Base-by-base conservation (phyloP, 1,284 basidiomycete species). In the Heliocybe sulcata region DNA sequence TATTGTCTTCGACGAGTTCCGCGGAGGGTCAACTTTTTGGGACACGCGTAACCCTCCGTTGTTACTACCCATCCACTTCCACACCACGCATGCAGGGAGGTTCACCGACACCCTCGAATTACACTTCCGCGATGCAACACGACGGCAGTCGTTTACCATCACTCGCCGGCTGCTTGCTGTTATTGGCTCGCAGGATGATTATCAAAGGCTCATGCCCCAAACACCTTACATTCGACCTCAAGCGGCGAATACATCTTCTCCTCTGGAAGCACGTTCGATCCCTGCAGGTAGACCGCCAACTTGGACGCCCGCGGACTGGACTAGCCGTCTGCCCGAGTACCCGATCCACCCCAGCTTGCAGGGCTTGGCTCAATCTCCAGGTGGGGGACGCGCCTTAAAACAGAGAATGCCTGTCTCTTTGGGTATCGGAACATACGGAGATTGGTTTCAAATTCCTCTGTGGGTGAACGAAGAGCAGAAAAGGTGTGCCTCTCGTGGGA, bases 381-480 rank as follows among this genome's bases (percentile, higher is more conserved):
- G 33, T 35, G 16, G 16, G n/a, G n/a, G n/a, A n/a, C n/a, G n/a
- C n/a, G n/a, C n/a, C n/a, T n/a, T 35, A 9, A 35, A 35, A 16
- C 33, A 35, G 16, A 9, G 33, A 35, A 35, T 35, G 33, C 33
- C 33, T 9, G 16, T 9, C 33, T 35, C 33, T 2, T 68, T 79
- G 38, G 67, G 64, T 31, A 53, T 64, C 1, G 56, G 61, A 1
- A 74, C 74, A 2, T 79, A 81, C 57, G 66, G 62, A 1, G 52
- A 60, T 2, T 69, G 68, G 58, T 79, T 78, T 61, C 68, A 75
- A 56, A 59, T 68, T 8, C 56, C 79, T 54, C 56, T 81, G 1
- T 72, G 70, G 63, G 64, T 78, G 20, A 79, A 81, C 58, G 78
- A 79, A 54, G 71, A 74, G 49, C 71, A 74, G 54, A 69, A 69